Evolutionary conservation across 805 yeast genomes (phyloP), one percentile per base, ranked within the genome.

Genomic region (Isabelozyma pseudorhagii): DNA sequence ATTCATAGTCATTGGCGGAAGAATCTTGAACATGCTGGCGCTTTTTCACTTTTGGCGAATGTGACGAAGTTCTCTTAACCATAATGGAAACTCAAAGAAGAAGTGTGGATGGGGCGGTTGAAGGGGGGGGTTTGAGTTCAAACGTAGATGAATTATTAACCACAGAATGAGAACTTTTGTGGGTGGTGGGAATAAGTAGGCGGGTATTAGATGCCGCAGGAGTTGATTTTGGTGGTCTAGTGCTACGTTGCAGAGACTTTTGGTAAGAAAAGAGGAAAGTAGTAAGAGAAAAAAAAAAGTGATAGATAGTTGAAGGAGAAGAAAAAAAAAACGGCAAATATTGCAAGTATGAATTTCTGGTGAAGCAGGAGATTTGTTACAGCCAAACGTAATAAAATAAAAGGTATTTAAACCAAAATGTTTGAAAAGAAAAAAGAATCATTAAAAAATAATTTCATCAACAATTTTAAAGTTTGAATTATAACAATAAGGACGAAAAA

Each of bases 1-100:
- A 46, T 31, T 58, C 57, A 50, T 62, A 66, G 18, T 41, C 41
- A 11, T 38, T 39, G 17, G 42, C 13, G 8, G 46, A 40, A 38
- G 38, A 36, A 17, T 36, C 41, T 34, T 36, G 46, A 8, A 29
- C 29, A 29, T 45, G 46, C 11, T 44, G 45, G 27, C 53, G 50
- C 29, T 50, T 50, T 14, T 15, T 27, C 5, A 41, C 21, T 7
- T 25, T 15, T 10, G 50, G 53, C 21, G 50, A 50, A 17, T 29
- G 11, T 10, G 45, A 40, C 25, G 28, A 39, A n/a, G 47, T 49
- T 44, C 52, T 46, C 40, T 49, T 49, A n/a, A 46, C 29, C 51
- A 49, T 38, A n/a, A 14, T 38, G 40, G 21, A 31, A 31, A 31
- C n/a, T 15, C 17, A 15, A 15, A 15, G 17, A 15, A 15, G 17